A percentile compares a stretch with the other conserved stretches of the same genome.
These are phyloP conservation scores for Lepidium sativum DNA, from an alignment of 345 rosid species.

Conservation along the genomic window DNA sequence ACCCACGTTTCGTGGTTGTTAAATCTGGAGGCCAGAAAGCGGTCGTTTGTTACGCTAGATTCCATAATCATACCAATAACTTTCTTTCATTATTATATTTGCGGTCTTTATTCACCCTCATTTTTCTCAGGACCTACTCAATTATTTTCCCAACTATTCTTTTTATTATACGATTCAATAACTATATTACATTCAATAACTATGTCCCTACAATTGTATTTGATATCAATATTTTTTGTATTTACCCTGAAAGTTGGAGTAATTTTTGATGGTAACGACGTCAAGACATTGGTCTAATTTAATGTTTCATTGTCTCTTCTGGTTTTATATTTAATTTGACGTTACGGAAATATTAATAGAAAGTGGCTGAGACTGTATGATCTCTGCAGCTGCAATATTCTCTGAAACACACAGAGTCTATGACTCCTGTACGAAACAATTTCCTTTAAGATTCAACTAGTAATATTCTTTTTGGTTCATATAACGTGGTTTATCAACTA, in stretches of 20 bases:
- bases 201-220: constrained; percentile 12
- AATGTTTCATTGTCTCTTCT: constrained; percentile 3
- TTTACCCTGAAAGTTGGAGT: not conserved
- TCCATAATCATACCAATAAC: not conserved
- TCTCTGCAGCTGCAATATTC: constrained; percentile 10
- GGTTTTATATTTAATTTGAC: constrained; percentile 1
- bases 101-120: constrained; percentile 6
- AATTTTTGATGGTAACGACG: not conserved
- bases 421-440: too few relatives aligned
- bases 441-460: too few relatives aligned
- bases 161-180: not conserved
- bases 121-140: not conserved
- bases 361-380: constrained; percentile 7
- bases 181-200: constrained; percentile 4
- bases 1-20: constrained; percentile 16
- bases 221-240: not conserved
- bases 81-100: not conserved
- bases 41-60: constrained; percentile 7
- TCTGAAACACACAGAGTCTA: constrained; percentile 7
- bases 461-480: too few relatives aligned
- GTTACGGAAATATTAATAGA: constrained; percentile 3
- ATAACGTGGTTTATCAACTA: too few relatives aligned
- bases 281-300: not conserved
- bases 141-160: not conserved
- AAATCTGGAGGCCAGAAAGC: not conserved